Conservation (phyloP, 257 asterid species). For the Coffea canephora region DNA sequence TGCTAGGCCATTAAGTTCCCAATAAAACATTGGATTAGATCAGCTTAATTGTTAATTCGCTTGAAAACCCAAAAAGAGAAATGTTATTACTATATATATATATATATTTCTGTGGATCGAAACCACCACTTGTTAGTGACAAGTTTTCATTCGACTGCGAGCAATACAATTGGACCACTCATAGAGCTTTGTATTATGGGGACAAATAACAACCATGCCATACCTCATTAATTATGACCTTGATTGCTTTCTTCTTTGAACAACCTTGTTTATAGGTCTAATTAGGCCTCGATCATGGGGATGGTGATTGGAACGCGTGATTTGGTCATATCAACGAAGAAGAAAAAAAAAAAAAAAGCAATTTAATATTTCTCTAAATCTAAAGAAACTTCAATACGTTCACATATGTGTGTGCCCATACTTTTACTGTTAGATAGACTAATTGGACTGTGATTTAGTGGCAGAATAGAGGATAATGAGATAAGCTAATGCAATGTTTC, state of each 20-base stretch:
- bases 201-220: constrained; percentile 11
- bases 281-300: constrained; percentile 3
- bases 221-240: constrained; percentile 11
- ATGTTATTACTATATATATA: background rate
- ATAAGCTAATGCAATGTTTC: background rate
- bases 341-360: background rate
- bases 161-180: constrained; percentile 30
- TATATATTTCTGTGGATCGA: background rate
- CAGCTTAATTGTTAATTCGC: background rate
- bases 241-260: background rate
- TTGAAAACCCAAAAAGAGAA: background rate
- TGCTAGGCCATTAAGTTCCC: background rate
- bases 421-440: background rate
- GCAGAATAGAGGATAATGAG: background rate
- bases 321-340: background rate
- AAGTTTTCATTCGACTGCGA: background rate
- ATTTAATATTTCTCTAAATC: background rate
- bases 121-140: constrained; percentile 8
- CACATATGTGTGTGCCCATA: background rate
- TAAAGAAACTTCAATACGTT: background rate
- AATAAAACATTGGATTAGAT: background rate
- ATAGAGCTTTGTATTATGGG: constrained; percentile 11
- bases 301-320: constrained; percentile 8
- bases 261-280: background rate
- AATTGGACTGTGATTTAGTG: background rate